Base-by-base conservation (phyloP, 495 filamentous ascomycete species). In the Aspergillus cristatus region DNA sequence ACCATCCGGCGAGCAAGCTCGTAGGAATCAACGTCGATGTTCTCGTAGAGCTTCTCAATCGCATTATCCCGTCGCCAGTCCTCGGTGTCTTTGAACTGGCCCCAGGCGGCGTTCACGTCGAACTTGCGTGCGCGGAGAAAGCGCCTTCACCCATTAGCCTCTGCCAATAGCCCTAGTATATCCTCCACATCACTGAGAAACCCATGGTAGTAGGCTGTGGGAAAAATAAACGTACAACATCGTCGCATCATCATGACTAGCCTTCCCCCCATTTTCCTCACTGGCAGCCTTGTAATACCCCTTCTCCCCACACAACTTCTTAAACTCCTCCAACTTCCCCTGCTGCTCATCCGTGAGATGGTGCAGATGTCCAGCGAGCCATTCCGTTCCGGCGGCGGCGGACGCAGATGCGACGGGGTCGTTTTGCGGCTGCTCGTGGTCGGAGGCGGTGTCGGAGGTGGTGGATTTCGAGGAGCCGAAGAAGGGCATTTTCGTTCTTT, bases 41-140 rank as follows among this genome's bases (percentile, higher is more conserved):
- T 82, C 58, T 81, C 74, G 51, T 86, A 87, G 29, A 91, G 66
- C 18, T 70, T 58, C 37, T 82, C 73, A 37, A 91, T 76, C 34
- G 84, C 58, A 54, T 90, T 88, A 35, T 82, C 76, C 51, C 75
- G 76, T 26, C 88, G 77, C 81, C 88, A 95, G 24, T 84, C 76
- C 60, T 94, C 86, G 0, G 88, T 93, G 36, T 87, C 85, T 50
- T 81, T 79, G 61, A 94, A 95, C 55, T 94, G 88, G 35, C 57
- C 69, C 59, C 81, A 86, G 1, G 88, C 88, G 32, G 84, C 82
- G 37, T 71, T 60, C 4, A 81, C 69, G 34, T 78, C 65, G 63
- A 86, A 93, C 46, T 68, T 78, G 26, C 86, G 77, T 7, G 86
- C 86, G 48, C 86, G 81, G 15, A 93, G 70, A 55, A 79, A 91